Evolutionary conservation across 2,329 filamentous ascomycete species (phyloP), one percentile per base, ranked within the genome.

Genomic region (Cercospora sojina): DNA sequence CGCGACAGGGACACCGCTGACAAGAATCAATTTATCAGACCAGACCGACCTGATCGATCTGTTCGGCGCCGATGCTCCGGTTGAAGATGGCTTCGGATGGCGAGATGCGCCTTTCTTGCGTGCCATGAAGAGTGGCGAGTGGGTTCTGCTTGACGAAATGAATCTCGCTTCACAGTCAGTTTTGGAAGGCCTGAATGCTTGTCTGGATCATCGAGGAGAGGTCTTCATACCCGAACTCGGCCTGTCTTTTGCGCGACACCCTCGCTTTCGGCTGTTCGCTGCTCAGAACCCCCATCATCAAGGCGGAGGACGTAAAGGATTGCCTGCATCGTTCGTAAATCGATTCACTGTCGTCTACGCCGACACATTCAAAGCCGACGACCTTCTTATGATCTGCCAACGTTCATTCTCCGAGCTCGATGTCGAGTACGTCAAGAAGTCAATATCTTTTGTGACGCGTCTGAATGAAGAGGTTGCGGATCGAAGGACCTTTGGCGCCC

Each of bases 101-200:
- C 88, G 93, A 72, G 94, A 99, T 77, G 95, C 94, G 0, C 93
- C 95, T 0, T 98, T 99, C 76, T 82, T 99, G 20, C 91, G 92
- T 76, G 95, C 95, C 0, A 98, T 99, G 94, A 95, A 98, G 76
- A 91, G 88, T 65, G 95, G 95, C 29, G 91, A 96, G 73, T 99
- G 95, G 95, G 95, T 99, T 10, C 83, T 99, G 29, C 85, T 99
- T 0, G 95, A 99, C 75, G 95, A 99, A 82, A 99, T 99, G 95
- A 99, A 99, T 74, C 81, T 99, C 69, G 95, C 96, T 1, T 98
- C 94, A 0, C 95, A 99, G 77, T 96, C 94, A 4, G 93, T 99
- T 1, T 86, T 99, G 1, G 95, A 99, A 80, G 96, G 95, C 69
- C 83, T 99, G 32, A 99, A 99, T 72, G 94, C 95, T 23, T 98